Evolutionary conservation across 495 filamentous ascomycete genomes (phyloP).

Genomic region (Halenospora varia): DNA sequence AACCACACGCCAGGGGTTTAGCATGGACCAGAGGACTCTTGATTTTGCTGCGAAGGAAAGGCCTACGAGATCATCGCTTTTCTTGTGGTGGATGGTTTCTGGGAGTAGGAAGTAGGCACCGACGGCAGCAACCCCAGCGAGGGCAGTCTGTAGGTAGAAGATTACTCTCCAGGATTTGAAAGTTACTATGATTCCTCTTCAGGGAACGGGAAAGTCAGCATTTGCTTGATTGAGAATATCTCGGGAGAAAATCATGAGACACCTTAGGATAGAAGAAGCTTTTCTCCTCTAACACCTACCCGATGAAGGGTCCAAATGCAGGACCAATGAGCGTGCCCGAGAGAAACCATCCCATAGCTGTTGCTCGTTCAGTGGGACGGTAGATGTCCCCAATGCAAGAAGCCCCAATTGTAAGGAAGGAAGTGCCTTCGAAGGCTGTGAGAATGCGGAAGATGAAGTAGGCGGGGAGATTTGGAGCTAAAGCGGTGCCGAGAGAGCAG

Average conservation of each 20-base stretch:
- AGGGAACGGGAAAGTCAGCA: neutral
- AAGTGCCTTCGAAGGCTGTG: slow-evolving; percentile 68
- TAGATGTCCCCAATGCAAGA: slow-evolving; percentile 64
- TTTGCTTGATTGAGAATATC: too few species aligned
- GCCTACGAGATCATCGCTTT: slow-evolving; percentile 49
- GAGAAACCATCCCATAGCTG: slow-evolving; percentile 66
- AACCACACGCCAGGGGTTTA: slow-evolving; percentile 59
- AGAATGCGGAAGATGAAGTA: slow-evolving; percentile 69
- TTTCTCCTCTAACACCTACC: neutral
- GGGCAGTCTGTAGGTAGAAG: slow-evolving; percentile 68
- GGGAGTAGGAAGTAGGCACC: slow-evolving; percentile 62
- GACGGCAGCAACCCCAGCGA: slow-evolving; percentile 52
- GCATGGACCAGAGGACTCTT: slow-evolving; percentile 50
- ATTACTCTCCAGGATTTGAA: slow-evolving; percentile 65
- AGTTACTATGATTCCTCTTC: slow-evolving; percentile 63
- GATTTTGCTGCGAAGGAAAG: slow-evolving; percentile 43
- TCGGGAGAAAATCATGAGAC: too few species aligned
- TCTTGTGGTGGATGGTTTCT: slow-evolving; percentile 62
- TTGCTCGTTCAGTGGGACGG: slow-evolving; percentile 60
- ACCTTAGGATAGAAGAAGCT: neutral
- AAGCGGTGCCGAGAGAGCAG: slow-evolving; percentile 62
- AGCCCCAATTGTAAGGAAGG: slow-evolving; percentile 61
- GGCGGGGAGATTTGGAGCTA: slow-evolving; percentile 59
- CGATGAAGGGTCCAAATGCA: slow-evolving; percentile 62
- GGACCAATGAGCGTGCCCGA: slow-evolving; percentile 67